Evolutionary conservation across 2,329 filamentous ascomycete species (phyloP), one percentile per base, ranked within the genome.

Genomic region (Cadophora gregata): DNA sequence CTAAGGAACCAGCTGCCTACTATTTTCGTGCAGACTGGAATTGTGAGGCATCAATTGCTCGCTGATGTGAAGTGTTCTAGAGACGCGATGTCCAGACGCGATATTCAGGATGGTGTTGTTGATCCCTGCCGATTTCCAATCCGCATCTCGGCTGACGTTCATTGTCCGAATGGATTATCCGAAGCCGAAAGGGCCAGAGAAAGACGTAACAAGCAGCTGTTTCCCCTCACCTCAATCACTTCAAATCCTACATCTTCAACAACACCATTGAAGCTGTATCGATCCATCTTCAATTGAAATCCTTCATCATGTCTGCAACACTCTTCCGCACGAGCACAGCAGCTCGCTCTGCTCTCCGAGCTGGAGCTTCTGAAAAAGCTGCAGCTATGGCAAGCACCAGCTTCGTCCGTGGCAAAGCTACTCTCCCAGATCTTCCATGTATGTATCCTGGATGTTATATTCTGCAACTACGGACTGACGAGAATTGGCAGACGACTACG

Each of bases 401-500:
- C 78, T 96, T 96, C 77, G 86, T 90, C 74, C 90, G 93, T 76
- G 89, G 88, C 82, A 97, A 97, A 85, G 95, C 92, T 62, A 97
- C 94, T 50, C 90, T 99, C 50, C 96, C 96, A 71, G 94, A 97
- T 77, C 89, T 98, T 14, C 78, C 88, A 75, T 93, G 90, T 93
- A 85, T 70, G 86, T 60, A 27, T 50, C 16, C n/a, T 31, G 9
- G 8, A 3, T 38, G 3, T 24, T 24, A 19, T 25, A 14, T 7
- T 42, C 7, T 4, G 24, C 51, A 12, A 12, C 19, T 9, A 14
- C 27, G 4, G 12, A 8, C 51, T 70, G 60, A 71, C 62, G 27
- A 58, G 38, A 7, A 38, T 29, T 19, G 38, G 38, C 72, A 97
- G 95, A 98, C 79, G 96, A 97, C 85, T 99, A 97, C 81, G 93